Evolutionary conservation across 2,329 filamentous ascomycete species (phyloP).

Genomic region (Trichoderma lentiforme): DNA sequence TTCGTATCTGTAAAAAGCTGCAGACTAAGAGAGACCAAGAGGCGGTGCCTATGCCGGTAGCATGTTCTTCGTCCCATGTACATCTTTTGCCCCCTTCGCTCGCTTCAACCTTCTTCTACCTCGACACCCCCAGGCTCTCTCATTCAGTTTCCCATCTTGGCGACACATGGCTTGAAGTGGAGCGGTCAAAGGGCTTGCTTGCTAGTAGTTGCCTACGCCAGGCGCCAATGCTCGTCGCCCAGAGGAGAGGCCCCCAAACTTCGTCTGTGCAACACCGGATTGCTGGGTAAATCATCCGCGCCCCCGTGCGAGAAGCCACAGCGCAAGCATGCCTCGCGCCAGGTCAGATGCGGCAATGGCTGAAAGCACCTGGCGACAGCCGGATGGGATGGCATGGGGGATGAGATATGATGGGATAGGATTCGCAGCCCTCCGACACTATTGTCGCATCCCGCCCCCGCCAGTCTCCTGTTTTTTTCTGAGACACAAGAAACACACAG

Average conservation of each 20-base stretch:
- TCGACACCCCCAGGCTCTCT: neutral
- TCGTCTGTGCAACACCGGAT: slow-evolving; percentile 14
- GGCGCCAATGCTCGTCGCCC: neutral
- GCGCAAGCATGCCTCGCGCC: neutral
- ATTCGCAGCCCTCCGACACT: neutral
- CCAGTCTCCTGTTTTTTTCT: neutral
- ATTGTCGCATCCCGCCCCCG: neutral
- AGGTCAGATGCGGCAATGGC: neutral
- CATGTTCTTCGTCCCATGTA: neutral
- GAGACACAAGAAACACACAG: neutral
- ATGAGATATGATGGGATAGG: neutral
- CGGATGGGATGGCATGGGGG: neutral
- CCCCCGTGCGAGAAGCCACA: neutral
- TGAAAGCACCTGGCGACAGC: neutral
- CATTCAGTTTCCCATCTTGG: slow-evolving; percentile 9
- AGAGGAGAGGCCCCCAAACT: neutral
- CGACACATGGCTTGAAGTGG: slow-evolving; percentile 17
- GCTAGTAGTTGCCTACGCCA: neutral
- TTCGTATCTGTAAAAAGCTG: neutral
- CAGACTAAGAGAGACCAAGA: neutral
- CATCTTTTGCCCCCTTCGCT: neutral
- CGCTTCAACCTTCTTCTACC: neutral
- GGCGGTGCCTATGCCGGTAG: neutral
- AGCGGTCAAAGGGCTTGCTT: neutral
- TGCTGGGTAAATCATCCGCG: slow-evolving; percentile 16